phyloP scores from a whole-genome alignment of 495 filamentous ascomycete species.

The Penicillium simplicissimum region DNA sequence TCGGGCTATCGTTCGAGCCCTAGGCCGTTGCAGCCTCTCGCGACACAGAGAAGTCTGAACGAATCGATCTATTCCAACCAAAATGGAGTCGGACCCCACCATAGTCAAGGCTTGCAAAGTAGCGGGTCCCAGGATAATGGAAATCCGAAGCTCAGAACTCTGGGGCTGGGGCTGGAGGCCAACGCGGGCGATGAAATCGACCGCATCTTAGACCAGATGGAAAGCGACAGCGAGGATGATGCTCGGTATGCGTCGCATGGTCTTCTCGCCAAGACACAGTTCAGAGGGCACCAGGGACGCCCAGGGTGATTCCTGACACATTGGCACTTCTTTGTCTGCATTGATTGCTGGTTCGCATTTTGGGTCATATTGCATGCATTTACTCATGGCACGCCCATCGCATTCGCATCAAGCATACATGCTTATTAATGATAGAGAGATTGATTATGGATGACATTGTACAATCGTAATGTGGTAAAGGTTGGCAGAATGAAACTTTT shows the following conservation, averaged over 20 bases:
- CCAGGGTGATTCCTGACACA: slow-evolving; percentile 12
- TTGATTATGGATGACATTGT: no score
- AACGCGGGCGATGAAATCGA: slow-evolving; percentile 53
- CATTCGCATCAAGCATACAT: neutral
- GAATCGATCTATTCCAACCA: slow-evolving; percentile 30
- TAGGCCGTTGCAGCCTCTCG: slow-evolving; percentile 24
- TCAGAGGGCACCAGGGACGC: slow-evolving; percentile 10
- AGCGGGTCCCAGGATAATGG: slow-evolving; percentile 16
- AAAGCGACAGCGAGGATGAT: slow-evolving; percentile 46
- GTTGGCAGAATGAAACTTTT: neutral
- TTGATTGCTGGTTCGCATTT: slow-evolving; percentile 6
- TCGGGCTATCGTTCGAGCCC: slow-evolving; percentile 54
- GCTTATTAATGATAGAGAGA: neutral
- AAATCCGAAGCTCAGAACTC: slow-evolving; percentile 3
- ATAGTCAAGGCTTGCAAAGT: slow-evolving; percentile 27
- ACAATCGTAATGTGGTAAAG: neutral
- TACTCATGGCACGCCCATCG: neutral
- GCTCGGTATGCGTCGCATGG: slow-evolving; percentile 27
- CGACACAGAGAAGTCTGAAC: slow-evolving; percentile 34
- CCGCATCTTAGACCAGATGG: slow-evolving; percentile 54
- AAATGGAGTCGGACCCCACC: slow-evolving; percentile 10
- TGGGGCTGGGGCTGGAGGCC: slow-evolving; percentile 31
- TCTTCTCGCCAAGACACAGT: slow-evolving; percentile 8
- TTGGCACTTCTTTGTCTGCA: neutral
- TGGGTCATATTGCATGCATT: slow-evolving; percentile 1